Evolutionary conservation across 495 filamentous ascomycete genomes (phyloP).

Genomic region (Aspergillus affinis): DNA sequence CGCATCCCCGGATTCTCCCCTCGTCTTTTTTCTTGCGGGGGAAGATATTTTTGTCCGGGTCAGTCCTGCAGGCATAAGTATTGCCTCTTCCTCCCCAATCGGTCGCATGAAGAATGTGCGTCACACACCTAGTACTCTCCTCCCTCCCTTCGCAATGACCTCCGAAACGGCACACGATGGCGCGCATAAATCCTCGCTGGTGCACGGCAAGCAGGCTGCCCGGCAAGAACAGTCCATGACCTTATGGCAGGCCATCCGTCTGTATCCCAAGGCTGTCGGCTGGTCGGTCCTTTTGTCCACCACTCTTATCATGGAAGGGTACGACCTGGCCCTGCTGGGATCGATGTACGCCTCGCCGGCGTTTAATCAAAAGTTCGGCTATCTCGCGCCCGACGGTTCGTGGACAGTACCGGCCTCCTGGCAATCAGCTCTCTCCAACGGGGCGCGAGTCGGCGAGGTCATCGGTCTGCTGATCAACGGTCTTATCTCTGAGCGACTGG

Average conservation of each 20-base stretch:
- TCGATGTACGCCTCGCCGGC: constrained; percentile 35
- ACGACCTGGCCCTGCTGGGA: constrained; percentile 43
- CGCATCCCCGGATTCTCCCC: constrained; percentile 7
- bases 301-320: constrained; percentile 52
- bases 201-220: constrained; percentile 15
- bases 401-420: constrained; percentile 51
- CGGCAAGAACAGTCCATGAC: constrained; percentile 28
- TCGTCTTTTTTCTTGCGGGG: background rate
- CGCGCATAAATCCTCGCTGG: constrained; percentile 6
- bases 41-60: background rate
- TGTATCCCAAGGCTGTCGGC: constrained; percentile 48
- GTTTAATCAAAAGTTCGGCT: constrained; percentile 42
- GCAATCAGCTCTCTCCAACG: constrained; percentile 69
- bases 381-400: constrained; percentile 25
- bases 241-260: constrained; percentile 29
- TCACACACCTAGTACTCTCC: background rate
- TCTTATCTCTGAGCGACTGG: constrained; percentile 61
- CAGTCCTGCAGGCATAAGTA: background rate
- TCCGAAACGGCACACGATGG: constrained; percentile 1
- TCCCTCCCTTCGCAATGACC: background rate
- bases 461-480: constrained; percentile 69
- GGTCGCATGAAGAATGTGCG: background rate
- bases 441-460: constrained; percentile 56
- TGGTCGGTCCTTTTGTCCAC: constrained; percentile 48
- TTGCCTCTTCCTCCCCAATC: background rate